Percentiles rank a stretch among this genome's conserved stretches.
Conservation (phyloP, 176 grass and related monocot species). For the Pontederia paniculata region DNA sequence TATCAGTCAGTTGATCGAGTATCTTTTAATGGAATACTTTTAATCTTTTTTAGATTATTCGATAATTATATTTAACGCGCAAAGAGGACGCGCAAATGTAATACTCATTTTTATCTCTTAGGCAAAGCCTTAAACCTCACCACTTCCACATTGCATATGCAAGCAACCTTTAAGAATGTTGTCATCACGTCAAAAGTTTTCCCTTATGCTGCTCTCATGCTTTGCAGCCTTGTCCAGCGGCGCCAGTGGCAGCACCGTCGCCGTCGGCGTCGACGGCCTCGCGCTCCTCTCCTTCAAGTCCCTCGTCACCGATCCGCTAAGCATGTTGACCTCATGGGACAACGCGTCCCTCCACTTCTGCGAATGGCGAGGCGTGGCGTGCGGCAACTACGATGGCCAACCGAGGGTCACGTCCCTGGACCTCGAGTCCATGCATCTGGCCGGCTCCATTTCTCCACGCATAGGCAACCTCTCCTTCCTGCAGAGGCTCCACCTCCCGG, state of each 20-base stretch:
- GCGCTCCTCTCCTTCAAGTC: conserved; percentile 37
- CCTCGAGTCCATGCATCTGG: conserved; percentile 19
- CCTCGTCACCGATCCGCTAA: not conserved
- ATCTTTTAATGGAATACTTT: too few species aligned
- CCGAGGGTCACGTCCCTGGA: conserved; percentile 15
- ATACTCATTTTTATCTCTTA: too few species aligned
- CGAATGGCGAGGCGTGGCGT: conserved; percentile 26
- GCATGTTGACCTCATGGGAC: conserved; percentile 23
- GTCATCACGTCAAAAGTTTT: too few species aligned
- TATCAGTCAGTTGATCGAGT: too few species aligned
- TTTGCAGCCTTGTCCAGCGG: too few species aligned
- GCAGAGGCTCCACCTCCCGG: conserved; percentile 23
- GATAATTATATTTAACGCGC: too few species aligned
- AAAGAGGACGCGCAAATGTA: too few species aligned
- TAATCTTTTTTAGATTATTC: too few species aligned
- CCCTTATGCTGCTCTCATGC: too few species aligned
- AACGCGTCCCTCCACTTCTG: conserved; percentile 23
- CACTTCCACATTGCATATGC: too few species aligned
- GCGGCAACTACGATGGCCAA: not conserved
- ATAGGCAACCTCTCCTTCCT: conserved; percentile 30
- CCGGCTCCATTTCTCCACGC: conserved; percentile 22
- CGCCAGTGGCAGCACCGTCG: not conserved
- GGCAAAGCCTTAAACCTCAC: too few species aligned
- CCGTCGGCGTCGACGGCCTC: not conserved
- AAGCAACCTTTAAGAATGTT: too few species aligned